Conservation (phyloP, 768 basidiomycete species). For the Suillus fuscotomentosus region DNA sequence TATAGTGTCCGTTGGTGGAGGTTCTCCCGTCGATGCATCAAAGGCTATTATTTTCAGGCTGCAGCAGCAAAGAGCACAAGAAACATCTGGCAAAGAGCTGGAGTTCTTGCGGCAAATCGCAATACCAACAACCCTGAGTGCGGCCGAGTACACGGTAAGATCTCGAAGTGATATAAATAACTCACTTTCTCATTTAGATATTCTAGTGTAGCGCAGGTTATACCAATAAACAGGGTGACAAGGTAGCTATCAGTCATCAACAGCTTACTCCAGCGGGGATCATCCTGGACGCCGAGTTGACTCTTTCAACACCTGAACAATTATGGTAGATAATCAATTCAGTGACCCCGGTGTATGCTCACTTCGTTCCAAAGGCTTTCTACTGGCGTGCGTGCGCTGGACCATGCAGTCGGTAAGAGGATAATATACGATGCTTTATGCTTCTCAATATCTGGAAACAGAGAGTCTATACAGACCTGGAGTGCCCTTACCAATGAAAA, state of each 20-base stretch:
- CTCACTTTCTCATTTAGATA: not conserved
- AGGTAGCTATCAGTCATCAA: slow-evolving; percentile 52
- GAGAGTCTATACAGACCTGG: slow-evolving; percentile 62
- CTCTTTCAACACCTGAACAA: slow-evolving; percentile 68
- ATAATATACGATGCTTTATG: not conserved
- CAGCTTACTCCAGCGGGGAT: slow-evolving; percentile 68
- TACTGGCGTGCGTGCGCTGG: slow-evolving; percentile 74
- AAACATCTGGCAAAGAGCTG: slow-evolving; percentile 40
- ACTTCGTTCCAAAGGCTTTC: slow-evolving; percentile 53
- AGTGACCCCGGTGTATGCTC: slow-evolving; percentile 7
- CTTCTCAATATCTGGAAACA: slow-evolving; percentile 1
- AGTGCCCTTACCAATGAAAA: slow-evolving; percentile 57
- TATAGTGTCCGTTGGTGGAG: slow-evolving; percentile 75
- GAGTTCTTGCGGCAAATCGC: slow-evolving; percentile 63
- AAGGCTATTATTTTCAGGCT: slow-evolving; percentile 70
- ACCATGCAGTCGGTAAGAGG: slow-evolving; percentile 69
- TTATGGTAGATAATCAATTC: slow-evolving; percentile 52
- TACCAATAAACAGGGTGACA: slow-evolving; percentile 66
- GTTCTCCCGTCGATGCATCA: slow-evolving; percentile 76
- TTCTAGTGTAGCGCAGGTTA: slow-evolving; percentile 64
- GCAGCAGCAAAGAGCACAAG: slow-evolving; percentile 37
- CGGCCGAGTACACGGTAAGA: slow-evolving; percentile 69
- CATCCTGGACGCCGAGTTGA: slow-evolving; percentile 76
- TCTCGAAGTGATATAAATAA: not conserved
- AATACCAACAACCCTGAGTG: slow-evolving; percentile 80